phyloP scores from a whole-genome alignment of 148 eudicot genomes.

The Amaranthus cruentus region DNA sequence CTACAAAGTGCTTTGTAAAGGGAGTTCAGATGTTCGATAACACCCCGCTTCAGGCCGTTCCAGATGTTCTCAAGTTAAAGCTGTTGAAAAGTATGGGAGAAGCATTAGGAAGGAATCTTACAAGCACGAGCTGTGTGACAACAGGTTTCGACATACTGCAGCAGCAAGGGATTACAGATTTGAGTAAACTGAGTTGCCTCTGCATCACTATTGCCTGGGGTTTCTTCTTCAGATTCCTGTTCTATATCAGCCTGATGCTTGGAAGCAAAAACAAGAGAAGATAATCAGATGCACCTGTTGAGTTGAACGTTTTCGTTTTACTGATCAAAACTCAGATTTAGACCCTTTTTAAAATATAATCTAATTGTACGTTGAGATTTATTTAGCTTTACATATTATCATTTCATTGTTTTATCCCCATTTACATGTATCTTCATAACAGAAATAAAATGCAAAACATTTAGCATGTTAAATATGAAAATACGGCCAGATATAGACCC shows the following conservation, averaged over 20 bases:
- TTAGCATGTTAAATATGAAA: too few relatives aligned
- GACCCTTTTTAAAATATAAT: neutral
- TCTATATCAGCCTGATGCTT: constrained; percentile 57
- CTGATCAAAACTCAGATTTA: neutral
- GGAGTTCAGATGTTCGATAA: constrained; percentile 70
- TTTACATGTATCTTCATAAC: too few relatives aligned
- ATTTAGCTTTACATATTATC: neutral
- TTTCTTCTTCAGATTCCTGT: constrained; percentile 69
- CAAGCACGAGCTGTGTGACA: constrained; percentile 56
- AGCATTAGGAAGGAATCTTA: constrained; percentile 55
- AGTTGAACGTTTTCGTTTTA: neutral
- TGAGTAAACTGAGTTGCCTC: constrained; percentile 56
- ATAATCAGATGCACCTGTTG: constrained; percentile 5
- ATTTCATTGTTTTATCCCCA: neutral
- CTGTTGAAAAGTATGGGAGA: constrained; percentile 50
- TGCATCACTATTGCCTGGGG: constrained; percentile 75
- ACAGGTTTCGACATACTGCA: constrained; percentile 57
- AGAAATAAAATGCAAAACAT: too few relatives aligned
- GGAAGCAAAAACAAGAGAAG: constrained; percentile 80
- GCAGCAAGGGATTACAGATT: constrained; percentile 60
- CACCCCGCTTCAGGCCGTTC: constrained; percentile 50
- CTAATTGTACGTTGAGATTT: neutral
- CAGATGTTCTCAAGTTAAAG: constrained; percentile 42
- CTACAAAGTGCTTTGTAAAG: constrained; percentile 54
- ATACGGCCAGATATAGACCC: too few relatives aligned